Evolutionary conservation across 1,284 basidiomycete species (phyloP), one percentile per base, ranked within the genome.

Genomic region (Boletellus deceptivus): DNA sequence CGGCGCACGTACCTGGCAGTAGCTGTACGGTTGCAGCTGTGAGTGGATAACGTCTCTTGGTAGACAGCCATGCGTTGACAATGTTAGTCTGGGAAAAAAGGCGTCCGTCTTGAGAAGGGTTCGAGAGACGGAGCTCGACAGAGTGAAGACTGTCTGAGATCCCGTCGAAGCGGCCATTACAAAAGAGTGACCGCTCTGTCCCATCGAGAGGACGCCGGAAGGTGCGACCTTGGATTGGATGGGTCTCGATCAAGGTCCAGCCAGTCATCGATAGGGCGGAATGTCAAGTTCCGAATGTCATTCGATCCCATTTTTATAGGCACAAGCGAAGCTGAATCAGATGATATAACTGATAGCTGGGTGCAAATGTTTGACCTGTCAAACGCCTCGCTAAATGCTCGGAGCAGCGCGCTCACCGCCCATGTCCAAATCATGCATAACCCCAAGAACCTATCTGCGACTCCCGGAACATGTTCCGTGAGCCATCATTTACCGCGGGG

Each of bases 161-260:
- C 1, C 37, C 36, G 10, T 31, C 20, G 8, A 22, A 31, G 25
- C 41, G 33, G 4, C 45, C 50, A 18, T 55, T 49, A 50, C 53
- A 58, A 25, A 57, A 18, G 13, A 59, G 59, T 11, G 41, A 11
- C 11, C 1, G 7, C 9, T 62, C 63, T 0, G 14, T 29, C 1
- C 11, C 5, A 7, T 54, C 56, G 31, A 62, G 43, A 13, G 48
- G 59, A 18, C 29, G 29, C 8, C 8, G 29, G 29, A 29, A 29
- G 11, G 29, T 57, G 63, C 56, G 49, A 18, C 61, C 42, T 16
- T 22, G 18, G 11, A 29, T 24, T 34, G 18, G 20, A 20, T 35
- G 8, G 8, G 9, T 29, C 29, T 29, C 29, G 29, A 29, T 29
- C 29, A 29, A 8, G 29, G 29, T 10, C 29, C 29, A 29, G 29